Base-by-base conservation (phyloP, 1,284 basidiomycete genomes). In the Sporisorium reilianum region DNA sequence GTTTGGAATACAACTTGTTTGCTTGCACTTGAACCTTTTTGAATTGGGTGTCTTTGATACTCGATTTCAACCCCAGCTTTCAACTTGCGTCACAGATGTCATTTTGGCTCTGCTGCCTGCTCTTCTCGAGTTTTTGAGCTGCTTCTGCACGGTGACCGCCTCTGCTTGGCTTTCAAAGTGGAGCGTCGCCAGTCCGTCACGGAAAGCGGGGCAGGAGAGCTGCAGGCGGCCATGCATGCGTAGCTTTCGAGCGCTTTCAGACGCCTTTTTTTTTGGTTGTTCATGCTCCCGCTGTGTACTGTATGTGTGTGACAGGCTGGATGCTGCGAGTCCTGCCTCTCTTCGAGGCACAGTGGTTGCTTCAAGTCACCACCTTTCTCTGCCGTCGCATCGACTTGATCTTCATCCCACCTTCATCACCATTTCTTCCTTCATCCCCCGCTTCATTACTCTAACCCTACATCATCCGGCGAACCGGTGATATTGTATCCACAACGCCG, bases 81-180 rank as follows among this genome's bases (percentile, higher is more conserved):
- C 38, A 41, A 41, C 38, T n/a, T 10, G n/a, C n/a, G n/a, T n/a
- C n/a, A n/a, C n/a, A n/a, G n/a, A n/a, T n/a, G n/a, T n/a, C n/a
- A n/a, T n/a, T n/a, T n/a, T n/a, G n/a, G n/a, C n/a, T n/a, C n/a
- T n/a, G n/a, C n/a, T n/a, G n/a, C n/a, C n/a, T n/a, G n/a, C n/a
- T n/a, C n/a, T n/a, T n/a, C n/a, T n/a, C n/a, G n/a, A n/a, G n/a
- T n/a, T n/a, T n/a, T n/a, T n/a, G n/a, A n/a, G n/a, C n/a, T n/a
- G n/a, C n/a, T n/a, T n/a, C 46, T 48, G 46, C 46, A 48, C 46
- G 28, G 46, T 26, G 46, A 30, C 42, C 23, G 42, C 20, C n/a
- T 4, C 18, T 8, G 14, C 9, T 20, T 41, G n/a, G 38, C 38
- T 20, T 41, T 41, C 38, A 26, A 18, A 46, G 18, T 46, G 25